Conservation (phyloP, 768 basidiomycete species). For the Phylloporus arenicola region DNA sequence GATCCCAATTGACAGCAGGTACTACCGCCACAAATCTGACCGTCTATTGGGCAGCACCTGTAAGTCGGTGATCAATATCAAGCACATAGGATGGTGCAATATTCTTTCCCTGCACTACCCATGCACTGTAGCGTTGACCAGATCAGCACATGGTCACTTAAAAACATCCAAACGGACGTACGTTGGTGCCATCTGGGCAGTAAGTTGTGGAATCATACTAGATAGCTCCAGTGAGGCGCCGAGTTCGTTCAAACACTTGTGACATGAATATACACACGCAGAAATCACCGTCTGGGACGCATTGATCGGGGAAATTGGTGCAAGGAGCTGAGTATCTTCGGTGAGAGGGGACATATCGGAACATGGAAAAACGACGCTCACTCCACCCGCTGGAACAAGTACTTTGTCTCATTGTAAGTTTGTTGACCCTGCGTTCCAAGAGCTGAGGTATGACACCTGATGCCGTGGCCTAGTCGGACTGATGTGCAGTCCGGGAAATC, state of each 20-base stretch:
- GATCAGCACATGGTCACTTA: not conserved
- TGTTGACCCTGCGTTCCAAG: slow-evolving; percentile 1
- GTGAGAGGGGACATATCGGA: not conserved
- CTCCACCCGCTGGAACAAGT: slow-evolving; percentile 12
- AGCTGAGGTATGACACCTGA: slow-evolving; percentile 8
- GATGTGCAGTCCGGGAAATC: not conserved
- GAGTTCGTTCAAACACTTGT: too few relatives aligned
- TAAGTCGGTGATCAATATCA: not conserved
- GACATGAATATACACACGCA: slow-evolving; percentile 13
- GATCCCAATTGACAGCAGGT: too few relatives aligned
- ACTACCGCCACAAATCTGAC: slow-evolving; percentile 7
- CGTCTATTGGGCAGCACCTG: slow-evolving; percentile 17
- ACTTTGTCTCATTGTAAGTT: slow-evolving; percentile 5
- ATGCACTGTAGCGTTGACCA: slow-evolving; percentile 7
- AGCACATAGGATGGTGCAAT: not conserved
- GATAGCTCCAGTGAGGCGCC: not conserved
- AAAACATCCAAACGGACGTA: slow-evolving; percentile 1
- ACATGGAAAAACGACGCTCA: slow-evolving; percentile 1
- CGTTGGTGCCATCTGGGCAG: slow-evolving; percentile 15
- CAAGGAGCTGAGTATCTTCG: slow-evolving; percentile 11
- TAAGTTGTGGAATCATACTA: slow-evolving; percentile 8
- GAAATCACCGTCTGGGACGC: slow-evolving; percentile 14
- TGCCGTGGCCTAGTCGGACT: slow-evolving; percentile 1
- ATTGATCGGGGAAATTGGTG: slow-evolving; percentile 12
- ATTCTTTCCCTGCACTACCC: slow-evolving; percentile 4